Evolutionary conservation across 768 basidiomycete species (phyloP).

Genomic region (Mycena epipterygia): DNA sequence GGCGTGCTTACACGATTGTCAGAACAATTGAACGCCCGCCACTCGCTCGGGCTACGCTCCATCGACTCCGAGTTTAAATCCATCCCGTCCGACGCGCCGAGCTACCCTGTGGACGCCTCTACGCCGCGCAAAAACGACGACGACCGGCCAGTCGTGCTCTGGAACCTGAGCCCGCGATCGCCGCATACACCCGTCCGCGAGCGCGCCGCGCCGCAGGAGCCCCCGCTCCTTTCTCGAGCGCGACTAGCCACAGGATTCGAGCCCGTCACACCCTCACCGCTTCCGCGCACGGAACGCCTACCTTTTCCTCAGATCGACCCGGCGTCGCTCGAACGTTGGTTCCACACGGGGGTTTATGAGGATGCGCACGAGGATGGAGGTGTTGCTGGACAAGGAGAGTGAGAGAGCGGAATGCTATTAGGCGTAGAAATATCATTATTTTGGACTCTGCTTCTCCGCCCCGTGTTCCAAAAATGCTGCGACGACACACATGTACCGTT

Average conservation of each 20-base stretch:
- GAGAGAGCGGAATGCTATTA: too few relatives aligned
- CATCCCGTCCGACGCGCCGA: too few relatives aligned
- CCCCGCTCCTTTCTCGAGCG: background rate
- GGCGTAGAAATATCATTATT: too few relatives aligned
- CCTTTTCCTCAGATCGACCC: background rate
- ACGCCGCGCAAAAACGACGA: background rate
- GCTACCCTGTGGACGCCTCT: too few relatives aligned
- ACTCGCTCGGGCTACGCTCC: too few relatives aligned
- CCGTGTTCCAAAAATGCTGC: constrained; percentile 39
- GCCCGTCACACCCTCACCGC: background rate
- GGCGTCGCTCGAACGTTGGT: constrained; percentile 8
- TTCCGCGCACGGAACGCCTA: background rate
- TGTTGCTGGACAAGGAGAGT: background rate
- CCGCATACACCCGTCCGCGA: background rate
- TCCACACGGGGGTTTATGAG: constrained; percentile 6
- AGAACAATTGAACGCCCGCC: background rate
- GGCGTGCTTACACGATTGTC: too few relatives aligned
- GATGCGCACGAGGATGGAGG: background rate
- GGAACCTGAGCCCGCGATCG: background rate
- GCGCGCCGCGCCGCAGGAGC: background rate
- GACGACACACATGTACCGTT: constrained; percentile 44
- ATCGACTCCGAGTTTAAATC: too few relatives aligned
- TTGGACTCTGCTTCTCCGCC: too few relatives aligned
- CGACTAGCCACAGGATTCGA: background rate
- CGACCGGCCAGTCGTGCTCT: background rate